Percentiles rank a stretch among this genome's conserved stretches.
Conservation (phyloP, 306 rosid genomes). For the Vicia sativa region DNA sequence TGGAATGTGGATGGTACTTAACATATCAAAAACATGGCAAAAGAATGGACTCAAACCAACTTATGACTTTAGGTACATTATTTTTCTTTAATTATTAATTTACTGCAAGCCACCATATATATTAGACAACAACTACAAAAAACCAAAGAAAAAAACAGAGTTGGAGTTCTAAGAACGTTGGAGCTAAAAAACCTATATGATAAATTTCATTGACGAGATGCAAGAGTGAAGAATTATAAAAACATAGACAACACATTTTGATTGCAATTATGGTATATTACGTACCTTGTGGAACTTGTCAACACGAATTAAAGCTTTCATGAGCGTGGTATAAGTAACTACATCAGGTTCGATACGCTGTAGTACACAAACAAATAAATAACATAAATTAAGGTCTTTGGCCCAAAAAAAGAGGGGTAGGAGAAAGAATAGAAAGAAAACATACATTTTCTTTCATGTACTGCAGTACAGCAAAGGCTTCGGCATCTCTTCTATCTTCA, state of each 20-base stretch:
- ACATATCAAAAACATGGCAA: background rate
- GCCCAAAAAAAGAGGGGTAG: background rate
- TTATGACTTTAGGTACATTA: slow-evolving; percentile 3
- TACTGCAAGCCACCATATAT: slow-evolving; percentile 1
- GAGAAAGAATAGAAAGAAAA: background rate
- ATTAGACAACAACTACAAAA: too few species aligned
- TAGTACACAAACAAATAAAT: slow-evolving; percentile 41
- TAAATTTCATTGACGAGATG: background rate
- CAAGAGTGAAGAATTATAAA: slow-evolving; percentile 16
- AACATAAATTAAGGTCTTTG: background rate
- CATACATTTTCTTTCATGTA: slow-evolving; percentile 88
- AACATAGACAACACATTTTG: slow-evolving; percentile 1
- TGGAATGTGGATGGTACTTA: slow-evolving; percentile 3
- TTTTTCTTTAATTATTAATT: slow-evolving; percentile 18
- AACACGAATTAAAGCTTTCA: slow-evolving; percentile 85
- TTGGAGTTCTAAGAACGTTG: background rate
- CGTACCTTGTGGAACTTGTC: slow-evolving; percentile 76
- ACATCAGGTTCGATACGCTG: slow-evolving; percentile 91
- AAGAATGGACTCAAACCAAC: slow-evolving; percentile 6
- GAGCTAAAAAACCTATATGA: slow-evolving; percentile 12
- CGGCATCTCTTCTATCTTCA: slow-evolving; percentile 87
- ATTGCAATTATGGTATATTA: background rate
- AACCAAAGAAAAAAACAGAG: background rate
- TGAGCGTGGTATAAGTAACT: slow-evolving; percentile 91
- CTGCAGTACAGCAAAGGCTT: slow-evolving; percentile 90